Evolutionary conservation across 495 filamentous ascomycete genomes (phyloP), one percentile per base, ranked within the genome.

Genomic region (Penicillium herquei): DNA sequence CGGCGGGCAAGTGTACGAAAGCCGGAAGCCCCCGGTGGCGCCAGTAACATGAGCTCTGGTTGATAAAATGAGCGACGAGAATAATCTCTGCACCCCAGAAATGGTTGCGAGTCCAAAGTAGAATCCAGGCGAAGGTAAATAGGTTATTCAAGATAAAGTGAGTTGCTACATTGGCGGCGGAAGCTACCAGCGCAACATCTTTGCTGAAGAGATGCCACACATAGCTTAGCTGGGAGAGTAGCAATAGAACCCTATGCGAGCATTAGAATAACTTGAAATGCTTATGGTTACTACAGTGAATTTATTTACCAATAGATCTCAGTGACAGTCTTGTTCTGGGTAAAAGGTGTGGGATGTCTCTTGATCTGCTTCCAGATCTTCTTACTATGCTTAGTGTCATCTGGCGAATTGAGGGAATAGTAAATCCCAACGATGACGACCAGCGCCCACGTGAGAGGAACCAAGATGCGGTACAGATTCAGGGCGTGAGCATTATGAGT

Each of bases 131-230:
- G 48, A 90, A 86, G 62, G 87, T 77, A 46, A 96, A 81, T 11
- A 96, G 70, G 74, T 95, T 96, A 78, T 87, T 86, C 62, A 89
- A 54, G 66, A 94, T 92, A 71, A 92, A 96, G 74, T 96, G 89
- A 55, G 82, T 80, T 55, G 88, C 90, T 11, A 93, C 85, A 42
- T 87, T 81, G 57, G 86, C 87, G 31, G 92, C 88, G n/a, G 82
- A 74, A 39, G 81, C 80, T 54, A 89, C 84, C 6, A 79, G 62
- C 16, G 77, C 77, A 18, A 75, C 63, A 51, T 87, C 79, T 52
- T 77, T 75, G 31, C 80, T 82, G 80, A 90, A 95, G 49, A 96
- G 82, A 58, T 89, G 83, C 66, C 78, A 84, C 58, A 89, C 71
- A 67, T 95, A 96, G 60, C 77, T 83, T 49, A 87, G 67, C 64